These are phyloP conservation scores for Nicotiana knightiana DNA, from an alignment of 257 asterid genomes.

Conservation along the genomic window DNA sequence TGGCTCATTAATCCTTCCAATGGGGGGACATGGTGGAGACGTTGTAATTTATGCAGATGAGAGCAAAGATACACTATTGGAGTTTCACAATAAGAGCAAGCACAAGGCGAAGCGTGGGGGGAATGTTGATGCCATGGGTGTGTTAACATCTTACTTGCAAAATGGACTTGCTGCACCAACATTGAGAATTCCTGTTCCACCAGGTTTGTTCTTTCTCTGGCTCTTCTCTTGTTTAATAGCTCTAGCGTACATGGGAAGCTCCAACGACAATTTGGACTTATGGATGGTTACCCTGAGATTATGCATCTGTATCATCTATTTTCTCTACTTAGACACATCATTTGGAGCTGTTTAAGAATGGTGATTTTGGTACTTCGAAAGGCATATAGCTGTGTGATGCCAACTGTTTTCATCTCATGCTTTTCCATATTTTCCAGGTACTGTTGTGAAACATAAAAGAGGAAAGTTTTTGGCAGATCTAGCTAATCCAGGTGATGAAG, in stretches of 20 bases:
- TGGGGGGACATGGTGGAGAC: constrained; percentile 90
- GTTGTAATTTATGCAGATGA: constrained; percentile 79
- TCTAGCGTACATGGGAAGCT: neutral
- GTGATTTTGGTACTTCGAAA: neutral
- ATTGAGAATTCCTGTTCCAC: constrained; percentile 78
- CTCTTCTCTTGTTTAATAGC: constrained; percentile 8
- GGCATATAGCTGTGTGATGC: neutral
- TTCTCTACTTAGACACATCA: neutral
- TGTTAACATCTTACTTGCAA: constrained; percentile 59
- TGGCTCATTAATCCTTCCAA: constrained; percentile 85
- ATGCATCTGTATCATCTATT: neutral
- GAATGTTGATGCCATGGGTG: constrained; percentile 91
- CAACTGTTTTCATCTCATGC: neutral
- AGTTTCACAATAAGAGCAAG: constrained; percentile 56
- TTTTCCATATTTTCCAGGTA: constrained; percentile 43
- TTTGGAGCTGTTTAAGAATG: neutral
- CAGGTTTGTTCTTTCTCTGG: constrained; percentile 43
- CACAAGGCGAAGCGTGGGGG: constrained; percentile 90
- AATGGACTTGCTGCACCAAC: constrained; percentile 69
- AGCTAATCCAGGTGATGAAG: constrained; percentile 80
- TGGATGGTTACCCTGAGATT: neutral
- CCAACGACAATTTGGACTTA: neutral
- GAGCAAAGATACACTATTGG: constrained; percentile 69
- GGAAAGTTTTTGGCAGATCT: constrained; percentile 92
- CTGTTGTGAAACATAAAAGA: constrained; percentile 81